phyloP scores from a whole-genome alignment of 495 filamentous ascomycete genomes.

The Lichenothelia convexa region DNA sequence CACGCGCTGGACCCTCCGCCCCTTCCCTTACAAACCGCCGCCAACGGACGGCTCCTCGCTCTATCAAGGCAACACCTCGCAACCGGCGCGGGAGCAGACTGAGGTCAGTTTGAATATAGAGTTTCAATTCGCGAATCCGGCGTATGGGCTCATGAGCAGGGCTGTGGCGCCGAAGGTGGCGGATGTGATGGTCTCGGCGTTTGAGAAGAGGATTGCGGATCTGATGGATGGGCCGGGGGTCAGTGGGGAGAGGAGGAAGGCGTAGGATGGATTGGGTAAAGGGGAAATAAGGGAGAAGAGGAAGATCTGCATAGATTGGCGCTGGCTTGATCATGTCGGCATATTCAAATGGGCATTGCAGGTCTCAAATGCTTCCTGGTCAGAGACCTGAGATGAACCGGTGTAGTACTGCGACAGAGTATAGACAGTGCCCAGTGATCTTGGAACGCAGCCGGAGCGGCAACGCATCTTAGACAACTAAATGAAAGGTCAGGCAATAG shows the following conservation, averaged over 20 bases:
- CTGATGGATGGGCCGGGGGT: conserved; percentile 16
- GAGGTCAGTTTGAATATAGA: conserved; percentile 57
- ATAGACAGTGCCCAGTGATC: no score
- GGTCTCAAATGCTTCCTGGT: no score
- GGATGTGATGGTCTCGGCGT: conserved; percentile 76
- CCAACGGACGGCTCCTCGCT: conserved; percentile 9
- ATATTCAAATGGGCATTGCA: no score
- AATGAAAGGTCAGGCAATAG: no score
- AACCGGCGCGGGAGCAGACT: conserved; percentile 30
- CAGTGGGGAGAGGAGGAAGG: not conserved
- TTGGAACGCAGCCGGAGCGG: no score
- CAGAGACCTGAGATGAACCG: no score
- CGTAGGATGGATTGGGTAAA: not conserved
- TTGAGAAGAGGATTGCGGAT: conserved; percentile 59
- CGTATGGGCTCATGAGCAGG: conserved; percentile 62
- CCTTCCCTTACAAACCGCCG: conserved; percentile 22
- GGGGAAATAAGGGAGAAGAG: not conserved
- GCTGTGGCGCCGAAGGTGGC: conserved; percentile 72
- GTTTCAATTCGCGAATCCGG: conserved; percentile 68
- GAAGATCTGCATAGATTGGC: no score
- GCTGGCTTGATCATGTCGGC: no score
- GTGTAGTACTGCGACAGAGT: no score
- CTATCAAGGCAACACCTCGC: conserved; percentile 6
- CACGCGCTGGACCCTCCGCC: conserved; percentile 56
- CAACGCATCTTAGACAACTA: no score